These are phyloP conservation scores for Closterium sp. DNA, from an alignment of 139 green algal genomes.

Conservation along the genomic window DNA sequence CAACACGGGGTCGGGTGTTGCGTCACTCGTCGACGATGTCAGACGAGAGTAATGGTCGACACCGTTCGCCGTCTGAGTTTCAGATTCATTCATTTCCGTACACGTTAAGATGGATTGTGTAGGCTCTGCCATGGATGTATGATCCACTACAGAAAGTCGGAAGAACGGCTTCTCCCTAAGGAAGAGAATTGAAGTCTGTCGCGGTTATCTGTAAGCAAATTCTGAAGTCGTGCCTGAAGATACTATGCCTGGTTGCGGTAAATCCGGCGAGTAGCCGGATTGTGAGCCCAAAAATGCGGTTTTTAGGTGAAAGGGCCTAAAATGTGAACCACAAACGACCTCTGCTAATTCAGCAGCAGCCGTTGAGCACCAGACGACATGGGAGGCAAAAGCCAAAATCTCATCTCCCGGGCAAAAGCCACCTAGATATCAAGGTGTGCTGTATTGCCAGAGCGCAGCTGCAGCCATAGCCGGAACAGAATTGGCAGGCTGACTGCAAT, in stretches of 20 bases:
- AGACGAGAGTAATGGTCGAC: background rate
- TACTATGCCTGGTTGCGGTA: background rate
- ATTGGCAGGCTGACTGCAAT: background rate
- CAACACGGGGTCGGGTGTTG: background rate
- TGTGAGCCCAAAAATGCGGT: background rate
- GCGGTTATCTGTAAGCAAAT: no score
- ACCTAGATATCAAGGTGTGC: background rate
- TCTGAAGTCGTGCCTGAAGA: background rate
- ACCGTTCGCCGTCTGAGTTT: background rate
- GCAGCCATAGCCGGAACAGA: background rate
- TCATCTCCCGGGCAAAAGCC: background rate
- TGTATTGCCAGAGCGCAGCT: background rate
- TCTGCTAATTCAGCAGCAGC: background rate
- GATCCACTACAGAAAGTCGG: background rate
- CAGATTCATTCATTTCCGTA: background rate
- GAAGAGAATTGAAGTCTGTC: no score
- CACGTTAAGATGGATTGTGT: background rate
- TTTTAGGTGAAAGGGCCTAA: background rate
- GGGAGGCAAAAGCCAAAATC: background rate
- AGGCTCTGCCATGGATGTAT: background rate
- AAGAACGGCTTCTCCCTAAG: background rate
- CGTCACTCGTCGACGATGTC: background rate
- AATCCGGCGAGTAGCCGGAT: background rate
- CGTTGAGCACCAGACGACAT: background rate
- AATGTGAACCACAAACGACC: background rate